These are phyloP conservation scores for Rhynchosporium secalis DNA, from an alignment of 2,329 filamentous ascomycete genomes.

Conservation along the genomic window DNA sequence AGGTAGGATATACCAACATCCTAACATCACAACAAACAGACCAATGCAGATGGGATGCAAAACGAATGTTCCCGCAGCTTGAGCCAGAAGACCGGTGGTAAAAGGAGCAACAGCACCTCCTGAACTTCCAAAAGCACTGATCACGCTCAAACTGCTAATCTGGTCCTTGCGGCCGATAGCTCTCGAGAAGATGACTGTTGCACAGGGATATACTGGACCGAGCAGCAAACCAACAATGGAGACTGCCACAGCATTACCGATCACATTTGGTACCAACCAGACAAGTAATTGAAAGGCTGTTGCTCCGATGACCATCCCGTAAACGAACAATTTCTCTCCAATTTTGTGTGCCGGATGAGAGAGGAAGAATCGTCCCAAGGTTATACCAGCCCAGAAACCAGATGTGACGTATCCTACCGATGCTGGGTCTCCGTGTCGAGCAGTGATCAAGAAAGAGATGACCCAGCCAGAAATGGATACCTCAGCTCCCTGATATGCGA, in stretches of 20 bases:
- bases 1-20: constrained; percentile 64
- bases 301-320: constrained; percentile 60
- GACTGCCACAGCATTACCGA: constrained; percentile 67
- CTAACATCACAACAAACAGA: constrained; percentile 64
- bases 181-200: constrained; percentile 62
- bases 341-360: constrained; percentile 64
- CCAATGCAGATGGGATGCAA: constrained; percentile 61
- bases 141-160: constrained; percentile 64
- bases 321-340: constrained; percentile 71
- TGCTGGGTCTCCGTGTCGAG: constrained; percentile 67
- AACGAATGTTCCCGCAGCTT: constrained; percentile 49
- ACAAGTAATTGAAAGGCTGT: constrained; percentile 72
- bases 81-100: constrained; percentile 49
- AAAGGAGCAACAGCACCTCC: constrained; percentile 66
- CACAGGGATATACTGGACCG: constrained; percentile 78
- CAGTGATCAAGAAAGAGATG: constrained; percentile 77
- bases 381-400: constrained; percentile 72
- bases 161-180: constrained; percentile 60
- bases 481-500: constrained; percentile 82
- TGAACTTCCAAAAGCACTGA: constrained; percentile 67
- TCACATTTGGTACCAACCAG: constrained; percentile 76
- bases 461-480: constrained; percentile 85
- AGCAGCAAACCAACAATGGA: constrained; percentile 72
- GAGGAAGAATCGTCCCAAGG: constrained; percentile 71
- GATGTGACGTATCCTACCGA: constrained; percentile 79